These are phyloP conservation scores for Pseudocercospora fijiensis DNA, from an alignment of 2,329 filamentous ascomycete genomes.

Conservation along the genomic window DNA sequence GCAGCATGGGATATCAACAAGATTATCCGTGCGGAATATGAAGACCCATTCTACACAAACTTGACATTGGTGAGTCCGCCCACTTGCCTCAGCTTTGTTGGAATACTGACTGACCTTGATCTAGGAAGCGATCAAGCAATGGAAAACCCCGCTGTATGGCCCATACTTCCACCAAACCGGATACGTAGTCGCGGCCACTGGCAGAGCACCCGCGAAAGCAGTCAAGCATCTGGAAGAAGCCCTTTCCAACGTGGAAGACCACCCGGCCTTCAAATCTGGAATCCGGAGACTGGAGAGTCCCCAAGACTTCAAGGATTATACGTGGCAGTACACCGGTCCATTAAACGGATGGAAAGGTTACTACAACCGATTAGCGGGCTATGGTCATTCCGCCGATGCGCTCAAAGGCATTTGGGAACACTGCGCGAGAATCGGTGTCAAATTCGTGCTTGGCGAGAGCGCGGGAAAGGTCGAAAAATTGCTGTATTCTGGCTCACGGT, in stretches of 20 bases:
- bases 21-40: constrained; percentile 71
- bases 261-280: constrained; percentile 44
- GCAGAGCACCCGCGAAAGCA: constrained; percentile 50
- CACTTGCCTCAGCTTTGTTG: too few species aligned
- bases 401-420: constrained; percentile 50
- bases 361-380: constrained; percentile 58
- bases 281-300: constrained; percentile 41
- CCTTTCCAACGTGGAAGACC: constrained; percentile 43
- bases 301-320: constrained; percentile 45
- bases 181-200: constrained; percentile 54
- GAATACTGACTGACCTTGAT: not conserved
- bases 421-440: constrained; percentile 43
- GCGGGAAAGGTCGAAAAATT: constrained; percentile 44
- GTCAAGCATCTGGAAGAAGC: constrained; percentile 48
- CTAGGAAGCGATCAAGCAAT: constrained; percentile 52
- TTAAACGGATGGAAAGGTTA: constrained; percentile 59
- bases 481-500: constrained; percentile 40
- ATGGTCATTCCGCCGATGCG: constrained; percentile 57
- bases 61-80: constrained; percentile 57
- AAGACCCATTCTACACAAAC: constrained; percentile 68
- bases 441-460: constrained; percentile 46
- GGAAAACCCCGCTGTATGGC: constrained; percentile 55
- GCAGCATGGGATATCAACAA: constrained; percentile 36
- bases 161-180: constrained; percentile 56
- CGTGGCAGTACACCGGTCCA: constrained; percentile 52